Conservation (phyloP, 192 early-diverging fungal species). For the Coemansia sp. region DNA sequence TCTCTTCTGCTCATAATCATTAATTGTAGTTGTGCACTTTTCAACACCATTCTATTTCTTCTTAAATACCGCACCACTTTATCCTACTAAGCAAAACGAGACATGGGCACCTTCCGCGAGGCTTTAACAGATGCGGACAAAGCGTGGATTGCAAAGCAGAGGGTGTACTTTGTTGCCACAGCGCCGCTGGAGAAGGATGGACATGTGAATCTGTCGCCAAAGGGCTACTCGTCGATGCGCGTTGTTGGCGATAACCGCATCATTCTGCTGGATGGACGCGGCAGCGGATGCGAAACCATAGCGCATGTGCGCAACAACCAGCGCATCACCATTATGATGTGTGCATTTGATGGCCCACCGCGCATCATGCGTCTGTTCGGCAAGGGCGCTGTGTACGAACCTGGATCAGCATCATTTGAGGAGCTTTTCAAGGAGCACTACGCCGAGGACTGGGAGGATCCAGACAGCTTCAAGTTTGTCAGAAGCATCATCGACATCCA, state of each 20-base stretch:
- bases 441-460: slow-evolving; percentile 31
- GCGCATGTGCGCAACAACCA: slow-evolving; percentile 65
- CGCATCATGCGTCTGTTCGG: slow-evolving; percentile 65
- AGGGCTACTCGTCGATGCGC: slow-evolving; percentile 61
- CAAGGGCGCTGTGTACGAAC: slow-evolving; percentile 55
- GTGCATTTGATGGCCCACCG: slow-evolving; percentile 65
- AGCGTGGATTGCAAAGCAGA: slow-evolving; percentile 60
- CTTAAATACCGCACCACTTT: background rate
- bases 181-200: slow-evolving; percentile 56
- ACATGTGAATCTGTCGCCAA: slow-evolving; percentile 62
- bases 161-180: slow-evolving; percentile 61
- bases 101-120: slow-evolving; percentile 57
- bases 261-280: slow-evolving; percentile 40
- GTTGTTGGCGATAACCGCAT: slow-evolving; percentile 47
- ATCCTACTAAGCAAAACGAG: background rate
- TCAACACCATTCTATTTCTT: too few species aligned
- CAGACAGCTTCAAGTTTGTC: slow-evolving; percentile 44
- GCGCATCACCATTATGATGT: slow-evolving; percentile 66
- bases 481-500: slow-evolving; percentile 60
- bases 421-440: slow-evolving; percentile 52
- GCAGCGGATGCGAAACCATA: slow-evolving; percentile 61
- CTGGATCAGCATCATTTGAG: slow-evolving; percentile 53
- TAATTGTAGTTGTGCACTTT: background rate
- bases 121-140: slow-evolving; percentile 47
- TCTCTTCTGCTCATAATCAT: background rate